phyloP scores from a whole-genome alignment of 148 eudicot genomes.

The Nyssa sinensis region DNA sequence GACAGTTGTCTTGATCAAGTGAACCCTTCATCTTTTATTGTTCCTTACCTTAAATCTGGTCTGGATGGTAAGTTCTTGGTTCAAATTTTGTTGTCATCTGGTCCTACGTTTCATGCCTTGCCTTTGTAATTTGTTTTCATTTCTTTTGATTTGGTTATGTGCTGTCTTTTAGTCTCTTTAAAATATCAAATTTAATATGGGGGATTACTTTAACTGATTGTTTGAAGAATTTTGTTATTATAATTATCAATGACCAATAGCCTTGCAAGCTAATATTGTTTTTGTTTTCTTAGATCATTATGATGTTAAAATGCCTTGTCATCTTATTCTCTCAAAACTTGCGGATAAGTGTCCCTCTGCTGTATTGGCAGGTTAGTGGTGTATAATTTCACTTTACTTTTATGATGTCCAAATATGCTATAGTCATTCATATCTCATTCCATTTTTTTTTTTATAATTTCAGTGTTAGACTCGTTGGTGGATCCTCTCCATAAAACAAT shows the following conservation, averaged over 20 bases:
- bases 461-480: conserved; percentile 97
- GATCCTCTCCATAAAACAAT: conserved; percentile 94
- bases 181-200: not conserved
- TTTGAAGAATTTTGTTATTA: not conserved
- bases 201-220: not conserved
- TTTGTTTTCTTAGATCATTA: conserved; percentile 70
- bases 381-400: not conserved
- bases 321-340: conserved; percentile 91
- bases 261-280: not conserved
- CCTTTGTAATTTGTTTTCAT: not conserved
- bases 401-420: not conserved
- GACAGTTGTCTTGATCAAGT: conserved; percentile 94
- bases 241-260: not conserved
- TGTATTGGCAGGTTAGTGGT: conserved; percentile 75
- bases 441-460: conserved; percentile 17
- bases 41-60: conserved; percentile 86
- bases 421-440: not conserved
- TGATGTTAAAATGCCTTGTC: conserved; percentile 99
- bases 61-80: conserved; percentile 64
- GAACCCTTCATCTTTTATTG: conserved; percentile 86
- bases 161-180: not conserved
- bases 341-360: conserved; percentile 96
- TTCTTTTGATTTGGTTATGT: not conserved
- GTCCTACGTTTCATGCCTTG: not conserved
- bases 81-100: not conserved